phyloP scores from a whole-genome alignment of 1,284 basidiomycete species.

The Coniferiporia weirii region DNA sequence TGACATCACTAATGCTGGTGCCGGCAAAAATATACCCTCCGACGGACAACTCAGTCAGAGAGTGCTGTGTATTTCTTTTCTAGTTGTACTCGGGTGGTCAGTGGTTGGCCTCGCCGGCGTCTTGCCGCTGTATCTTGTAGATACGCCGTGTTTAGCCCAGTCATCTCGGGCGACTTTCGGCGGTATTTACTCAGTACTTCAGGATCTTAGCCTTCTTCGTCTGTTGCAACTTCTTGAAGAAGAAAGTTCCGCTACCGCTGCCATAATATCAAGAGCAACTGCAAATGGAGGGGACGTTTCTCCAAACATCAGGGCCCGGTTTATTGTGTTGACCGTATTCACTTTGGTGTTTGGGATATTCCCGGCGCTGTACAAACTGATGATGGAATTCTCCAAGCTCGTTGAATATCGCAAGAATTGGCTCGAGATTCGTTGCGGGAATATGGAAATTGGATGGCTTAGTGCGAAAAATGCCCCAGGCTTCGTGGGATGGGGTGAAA shows the following conservation, averaged over 20 bases:
- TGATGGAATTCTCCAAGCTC: constrained; percentile 56
- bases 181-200: constrained; percentile 61
- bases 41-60: constrained; percentile 70
- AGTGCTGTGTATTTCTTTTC: constrained; percentile 56
- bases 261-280: constrained; percentile 28
- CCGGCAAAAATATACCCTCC: constrained; percentile 46
- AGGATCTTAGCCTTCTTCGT: constrained; percentile 70
- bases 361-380: constrained; percentile 61
- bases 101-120: constrained; percentile 60
- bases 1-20: constrained; percentile 45
- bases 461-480: constrained; percentile 53
- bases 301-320: constrained; percentile 47
- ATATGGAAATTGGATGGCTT: constrained; percentile 71
- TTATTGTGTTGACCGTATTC: constrained; percentile 64
- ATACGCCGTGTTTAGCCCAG: constrained; percentile 60
- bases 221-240: constrained; percentile 60
- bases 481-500: constrained; percentile 67
- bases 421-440: constrained; percentile 56
- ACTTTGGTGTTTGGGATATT: constrained; percentile 54
- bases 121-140: constrained; percentile 66
- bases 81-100: constrained; percentile 60
- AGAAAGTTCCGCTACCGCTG: constrained; percentile 33
- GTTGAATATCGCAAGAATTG: constrained; percentile 54
- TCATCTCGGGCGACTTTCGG: constrained; percentile 42
- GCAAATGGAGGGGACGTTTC: constrained; percentile 36